Percentiles rank a stretch among this genome's conserved stretches.
phyloP scores from a whole-genome alignment of 768 basidiomycete genomes.

The Boletus sensibilis region DNA sequence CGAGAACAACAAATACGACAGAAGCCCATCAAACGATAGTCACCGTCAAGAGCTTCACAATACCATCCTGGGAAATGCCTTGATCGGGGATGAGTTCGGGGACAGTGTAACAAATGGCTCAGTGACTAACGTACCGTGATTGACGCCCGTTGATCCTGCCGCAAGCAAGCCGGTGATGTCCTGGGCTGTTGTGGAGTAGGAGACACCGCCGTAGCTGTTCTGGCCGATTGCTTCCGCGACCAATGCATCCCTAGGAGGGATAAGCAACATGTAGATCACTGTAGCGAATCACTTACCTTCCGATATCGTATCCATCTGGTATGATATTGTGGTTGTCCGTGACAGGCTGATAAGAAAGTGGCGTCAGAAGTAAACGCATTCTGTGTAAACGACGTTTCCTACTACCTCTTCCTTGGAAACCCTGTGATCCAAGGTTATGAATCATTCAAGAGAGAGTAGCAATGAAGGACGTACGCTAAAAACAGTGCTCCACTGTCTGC shows the following conservation, averaged over 20 bases:
- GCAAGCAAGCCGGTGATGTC: constrained; percentile 54
- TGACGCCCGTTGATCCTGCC: constrained; percentile 49
- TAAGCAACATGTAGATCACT: background rate
- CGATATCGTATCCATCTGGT: constrained; percentile 48
- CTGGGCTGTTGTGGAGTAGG: constrained; percentile 45
- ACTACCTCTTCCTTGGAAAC: constrained; percentile 46
- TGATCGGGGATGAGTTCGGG: background rate
- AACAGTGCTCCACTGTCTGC: constrained; percentile 54
- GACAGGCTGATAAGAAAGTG: constrained; percentile 22
- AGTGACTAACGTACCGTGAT: constrained; percentile 41
- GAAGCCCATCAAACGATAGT: constrained; percentile 34
- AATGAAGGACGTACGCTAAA: constrained; percentile 43
- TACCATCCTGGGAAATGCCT: constrained; percentile 61
- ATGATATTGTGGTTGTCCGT: constrained; percentile 40
- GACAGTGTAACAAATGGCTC: background rate
- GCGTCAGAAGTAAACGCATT: background rate
- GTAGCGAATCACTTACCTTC: constrained; percentile 30
- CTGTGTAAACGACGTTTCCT: background rate
- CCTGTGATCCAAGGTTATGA: constrained; percentile 23
- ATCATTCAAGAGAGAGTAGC: background rate
- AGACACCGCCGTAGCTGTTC: constrained; percentile 43
- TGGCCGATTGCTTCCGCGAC: constrained; percentile 40
- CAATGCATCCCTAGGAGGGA: constrained; percentile 33
- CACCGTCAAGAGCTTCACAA: constrained; percentile 53
- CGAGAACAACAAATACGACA: background rate